A percentile compares a stretch with the other conserved stretches of the same genome.
Conservation (phyloP, 2,329 filamentous ascomycete genomes). For the Truncatella angustata region DNA sequence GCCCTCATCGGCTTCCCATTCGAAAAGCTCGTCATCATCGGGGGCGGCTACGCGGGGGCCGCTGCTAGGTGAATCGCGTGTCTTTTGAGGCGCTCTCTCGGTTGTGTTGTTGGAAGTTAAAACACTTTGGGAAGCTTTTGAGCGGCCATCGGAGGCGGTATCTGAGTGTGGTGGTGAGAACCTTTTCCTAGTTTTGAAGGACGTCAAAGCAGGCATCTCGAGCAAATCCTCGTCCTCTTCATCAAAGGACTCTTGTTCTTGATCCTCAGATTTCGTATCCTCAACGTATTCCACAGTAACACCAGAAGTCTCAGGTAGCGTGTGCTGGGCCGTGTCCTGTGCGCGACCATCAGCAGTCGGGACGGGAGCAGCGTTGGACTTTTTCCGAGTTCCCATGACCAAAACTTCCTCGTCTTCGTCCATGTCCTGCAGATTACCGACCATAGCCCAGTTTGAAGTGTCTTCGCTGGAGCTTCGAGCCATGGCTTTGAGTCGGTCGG, state of each 20-base stretch:
- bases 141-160: slow-evolving; percentile 1
- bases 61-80: not conserved
- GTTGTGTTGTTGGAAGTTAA: slow-evolving; percentile 5
- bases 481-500: slow-evolving; percentile 51
- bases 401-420: slow-evolving; percentile 30
- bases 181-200: slow-evolving; percentile 25
- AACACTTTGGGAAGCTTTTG: slow-evolving; percentile 9
- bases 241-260: slow-evolving; percentile 10
- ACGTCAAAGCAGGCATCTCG: slow-evolving; percentile 24
- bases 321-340: too few species aligned
- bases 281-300: slow-evolving; percentile 1
- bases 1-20: slow-evolving; percentile 39
- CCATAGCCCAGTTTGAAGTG: slow-evolving; percentile 51
- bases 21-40: slow-evolving; percentile 40
- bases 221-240: slow-evolving; percentile 19
- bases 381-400: slow-evolving; percentile 23
- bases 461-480: slow-evolving; percentile 50
- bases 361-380: slow-evolving; percentile 10
- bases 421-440: slow-evolving; percentile 26
- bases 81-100: not conserved
- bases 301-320: too few species aligned
- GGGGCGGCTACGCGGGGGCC: slow-evolving; percentile 11
- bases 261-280: slow-evolving; percentile 10
- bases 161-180: slow-evolving; percentile 20
- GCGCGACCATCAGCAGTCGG: too few species aligned